Evolutionary conservation across 148 eudicot species (phyloP), one percentile per base, ranked within the genome.

Genomic region (Salicornia ramosissima): DNA sequence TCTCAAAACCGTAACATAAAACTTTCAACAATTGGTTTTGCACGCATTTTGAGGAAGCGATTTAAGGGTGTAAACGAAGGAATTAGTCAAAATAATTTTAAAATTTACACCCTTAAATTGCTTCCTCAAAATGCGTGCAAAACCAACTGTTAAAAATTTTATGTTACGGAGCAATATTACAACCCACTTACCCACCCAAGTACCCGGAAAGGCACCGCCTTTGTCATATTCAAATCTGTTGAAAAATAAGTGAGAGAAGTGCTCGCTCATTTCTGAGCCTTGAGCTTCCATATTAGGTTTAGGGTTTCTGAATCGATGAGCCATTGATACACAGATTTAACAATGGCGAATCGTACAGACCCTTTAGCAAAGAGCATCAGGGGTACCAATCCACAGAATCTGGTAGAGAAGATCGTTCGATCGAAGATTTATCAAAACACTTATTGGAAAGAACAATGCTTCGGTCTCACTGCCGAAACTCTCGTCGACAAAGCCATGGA

Each of bases 401-500:
- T 94, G 52, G 93, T 91, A 47, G 99, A 94, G 83, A 94, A 90
- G 84, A 94, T 94, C 2, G 68, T 94, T n/a, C 64, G 99, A 40
- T 74, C 93, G 12, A 94, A 94, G 76, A 89, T 94, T 36, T 87
- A 91, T 80, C 91, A 87, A 70, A 74, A 91, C 71, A 87, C 90
- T 1, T 94, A 84, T 68, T 91, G 97, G 97, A 91, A 94, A 83
- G 98, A 94, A 74, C 99, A 94, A 69, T 94, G 97, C 66, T 94
- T 94, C 72, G 99, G 99, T 11, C 83, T 94, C 2, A 94, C 99
- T 2, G 99, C 99, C 19, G 99, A 94, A 84, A 94, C 99, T 30
- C 88, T 94, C 7, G 98, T 94, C 43, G 99, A 90, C 74, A 94
- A 94, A 82, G 99, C 99, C 33, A 94, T 94, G 99, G 99, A 90